Base-by-base conservation (phyloP, 139 green algal species). In the Edaphochlamys debaryana region DNA sequence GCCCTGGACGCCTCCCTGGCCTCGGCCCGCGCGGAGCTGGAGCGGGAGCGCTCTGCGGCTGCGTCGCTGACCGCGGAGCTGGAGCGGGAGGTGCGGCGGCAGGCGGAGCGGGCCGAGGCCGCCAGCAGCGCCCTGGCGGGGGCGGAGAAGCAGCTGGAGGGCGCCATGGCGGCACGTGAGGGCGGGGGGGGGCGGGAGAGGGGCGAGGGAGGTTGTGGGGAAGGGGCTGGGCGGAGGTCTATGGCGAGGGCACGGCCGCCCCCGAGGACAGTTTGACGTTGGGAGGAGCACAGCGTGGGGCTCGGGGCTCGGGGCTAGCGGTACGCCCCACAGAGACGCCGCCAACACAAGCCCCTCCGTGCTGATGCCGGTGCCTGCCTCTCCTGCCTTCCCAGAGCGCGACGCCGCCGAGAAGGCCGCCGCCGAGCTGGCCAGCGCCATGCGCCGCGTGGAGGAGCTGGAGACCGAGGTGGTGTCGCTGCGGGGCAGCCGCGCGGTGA, bases 91-190 rank as follows among this genome's bases (percentile, higher is more conserved):
- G 58, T 85, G 52, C 38, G 40, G 79, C 63, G 74, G 42, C 73
- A 86, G 72, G n/a, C 56, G 71, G 87, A 88, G 58, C 64, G 87
- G n/a, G 79, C 70, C 30, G 87, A 90, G 70, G 38, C 82, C 23
- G 78, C 87, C 0, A 37, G 69, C 4, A 29, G 36, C 20, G 82
- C 87, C 34, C 79, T 88, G n/a, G 48, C 52, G 42, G 78, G 62
- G 5, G 71, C 66, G n/a, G 87, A 90, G 78, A 69, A 67, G 72
- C 82, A 86, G 58, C 42, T 86, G 56, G 87, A 90, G 82, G 48
- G 68, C 19, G 71, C 67, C 23, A 69, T 36, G 20, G 54, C 56
- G 2, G 52, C 75, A 75, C 73, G 83, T 87, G 62, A 67, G 75
- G 0, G 25, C 30, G 63, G 27, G 11, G 0, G 27, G 63, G 9